Evolutionary conservation across 495 filamentous ascomycete species (phyloP).

Genomic region (Daldinia childiae): DNA sequence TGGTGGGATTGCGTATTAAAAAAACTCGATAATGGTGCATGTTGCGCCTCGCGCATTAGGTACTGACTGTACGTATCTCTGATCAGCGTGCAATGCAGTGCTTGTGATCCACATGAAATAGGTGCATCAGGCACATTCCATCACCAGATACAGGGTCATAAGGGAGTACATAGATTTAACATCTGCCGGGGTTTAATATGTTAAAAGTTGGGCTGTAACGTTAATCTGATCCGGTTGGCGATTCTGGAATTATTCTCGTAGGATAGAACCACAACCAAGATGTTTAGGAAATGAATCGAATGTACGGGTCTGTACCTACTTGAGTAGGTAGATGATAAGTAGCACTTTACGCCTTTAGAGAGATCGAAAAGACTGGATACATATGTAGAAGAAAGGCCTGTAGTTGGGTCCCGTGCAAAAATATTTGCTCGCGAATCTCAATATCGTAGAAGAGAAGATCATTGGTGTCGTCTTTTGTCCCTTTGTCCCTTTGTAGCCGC

Average conservation of each 20-base stretch:
- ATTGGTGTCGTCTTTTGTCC: not conserved
- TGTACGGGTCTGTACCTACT: no score
- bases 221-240: slow-evolving; percentile 40
- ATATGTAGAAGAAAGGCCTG: not conserved
- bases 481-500: not conserved
- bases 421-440: not conserved
- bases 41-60: slow-evolving; percentile 37
- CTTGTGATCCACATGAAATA: slow-evolving; percentile 41
- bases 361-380: not conserved
- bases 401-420: not conserved
- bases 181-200: slow-evolving; percentile 34
- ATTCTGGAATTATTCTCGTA: slow-evolving; percentile 42
- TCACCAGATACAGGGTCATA: slow-evolving; percentile 31
- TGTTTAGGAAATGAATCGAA: not conserved
- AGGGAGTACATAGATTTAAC: slow-evolving; percentile 25
- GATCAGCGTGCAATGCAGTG: slow-evolving; percentile 38
- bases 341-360: not conserved
- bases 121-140: slow-evolving; percentile 39
- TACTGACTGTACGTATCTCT: slow-evolving; percentile 3
- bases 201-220: slow-evolving; percentile 28
- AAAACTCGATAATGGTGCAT: slow-evolving; percentile 38
- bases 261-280: not conserved
- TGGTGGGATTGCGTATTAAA: slow-evolving; percentile 32
- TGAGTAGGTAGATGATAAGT: not conserved
- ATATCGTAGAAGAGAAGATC: not conserved